Evolutionary conservation across 2,329 filamentous ascomycete species (phyloP).

Genomic region (Tolypocladium tropicale): DNA sequence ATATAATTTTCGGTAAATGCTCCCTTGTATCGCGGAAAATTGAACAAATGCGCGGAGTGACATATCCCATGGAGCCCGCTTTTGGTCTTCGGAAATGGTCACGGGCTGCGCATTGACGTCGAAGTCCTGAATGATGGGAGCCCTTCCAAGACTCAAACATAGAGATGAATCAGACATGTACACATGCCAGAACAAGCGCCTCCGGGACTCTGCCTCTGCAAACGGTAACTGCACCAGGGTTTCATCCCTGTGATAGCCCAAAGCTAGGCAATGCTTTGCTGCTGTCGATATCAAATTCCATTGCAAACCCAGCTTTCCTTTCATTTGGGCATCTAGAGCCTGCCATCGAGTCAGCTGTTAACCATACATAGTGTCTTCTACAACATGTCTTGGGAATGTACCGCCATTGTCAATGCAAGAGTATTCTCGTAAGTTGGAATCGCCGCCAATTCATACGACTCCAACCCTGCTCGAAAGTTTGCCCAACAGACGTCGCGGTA

Average conservation of each 20-base stretch:
- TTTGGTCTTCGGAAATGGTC: constrained; percentile 1
- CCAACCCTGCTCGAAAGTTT: not conserved
- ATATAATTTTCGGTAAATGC: constrained; percentile 7
- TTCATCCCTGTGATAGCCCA: constrained; percentile 10
- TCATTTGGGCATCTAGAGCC: constrained; percentile 8
- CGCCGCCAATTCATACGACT: not conserved
- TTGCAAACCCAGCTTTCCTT: constrained; percentile 7
- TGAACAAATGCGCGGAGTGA: not conserved
- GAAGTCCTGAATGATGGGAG: constrained; percentile 7
- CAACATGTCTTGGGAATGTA: too few relatives aligned
- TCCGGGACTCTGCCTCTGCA: constrained; percentile 3
- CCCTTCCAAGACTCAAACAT: constrained; percentile 8
- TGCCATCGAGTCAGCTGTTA: not conserved
- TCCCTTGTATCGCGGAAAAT: constrained; percentile 1
- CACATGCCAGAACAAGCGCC: constrained; percentile 10
- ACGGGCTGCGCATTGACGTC: constrained; percentile 7
- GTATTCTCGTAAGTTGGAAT: not conserved
- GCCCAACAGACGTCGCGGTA: not conserved
- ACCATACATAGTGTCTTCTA: too few relatives aligned
- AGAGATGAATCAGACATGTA: constrained; percentile 9
- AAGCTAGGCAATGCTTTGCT: constrained; percentile 8
- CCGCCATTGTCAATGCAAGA: not conserved
- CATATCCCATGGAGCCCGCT: constrained; percentile 5
- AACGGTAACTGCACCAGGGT: constrained; percentile 1
- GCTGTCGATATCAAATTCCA: constrained; percentile 8